Evolutionary conservation across 495 filamentous ascomycete genomes (phyloP).

Genomic region (Neurospora sp.): DNA sequence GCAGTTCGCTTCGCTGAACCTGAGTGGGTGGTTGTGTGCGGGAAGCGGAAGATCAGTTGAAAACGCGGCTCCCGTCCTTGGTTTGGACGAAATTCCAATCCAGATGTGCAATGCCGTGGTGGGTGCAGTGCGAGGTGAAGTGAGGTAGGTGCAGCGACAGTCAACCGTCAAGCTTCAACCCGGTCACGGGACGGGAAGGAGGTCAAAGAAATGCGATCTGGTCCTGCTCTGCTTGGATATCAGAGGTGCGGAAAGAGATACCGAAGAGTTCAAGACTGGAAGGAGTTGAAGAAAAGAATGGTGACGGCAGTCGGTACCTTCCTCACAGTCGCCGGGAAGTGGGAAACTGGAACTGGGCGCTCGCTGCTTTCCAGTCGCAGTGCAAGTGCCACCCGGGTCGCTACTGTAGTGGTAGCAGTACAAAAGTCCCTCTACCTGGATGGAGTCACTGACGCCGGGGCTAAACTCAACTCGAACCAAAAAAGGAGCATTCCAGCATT

Average conservation of each 20-base stretch:
- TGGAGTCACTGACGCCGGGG: background rate
- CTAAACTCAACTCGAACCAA: background rate
- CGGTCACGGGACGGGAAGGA: background rate
- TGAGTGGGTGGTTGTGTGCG: background rate
- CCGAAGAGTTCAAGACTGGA: background rate
- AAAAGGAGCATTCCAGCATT: background rate
- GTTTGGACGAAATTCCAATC: background rate
- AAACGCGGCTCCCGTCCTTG: background rate
- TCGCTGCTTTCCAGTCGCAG: background rate
- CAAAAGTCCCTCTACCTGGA: background rate
- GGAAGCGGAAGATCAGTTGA: background rate
- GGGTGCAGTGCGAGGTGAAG: background rate
- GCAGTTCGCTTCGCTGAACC: background rate
- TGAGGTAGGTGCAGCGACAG: background rate
- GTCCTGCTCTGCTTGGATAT: background rate
- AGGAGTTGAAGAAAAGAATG: background rate
- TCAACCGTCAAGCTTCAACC: background rate
- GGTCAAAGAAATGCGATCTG: background rate
- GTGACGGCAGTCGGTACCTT: background rate
- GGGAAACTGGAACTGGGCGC: background rate
- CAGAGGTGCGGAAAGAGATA: background rate
- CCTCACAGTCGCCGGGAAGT: background rate
- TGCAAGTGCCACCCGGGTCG: background rate
- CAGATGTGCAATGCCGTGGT: background rate
- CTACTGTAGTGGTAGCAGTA: background rate